Base-by-base conservation (phyloP, 768 basidiomycete species). In the Cystobasidium ongulense region DNA sequence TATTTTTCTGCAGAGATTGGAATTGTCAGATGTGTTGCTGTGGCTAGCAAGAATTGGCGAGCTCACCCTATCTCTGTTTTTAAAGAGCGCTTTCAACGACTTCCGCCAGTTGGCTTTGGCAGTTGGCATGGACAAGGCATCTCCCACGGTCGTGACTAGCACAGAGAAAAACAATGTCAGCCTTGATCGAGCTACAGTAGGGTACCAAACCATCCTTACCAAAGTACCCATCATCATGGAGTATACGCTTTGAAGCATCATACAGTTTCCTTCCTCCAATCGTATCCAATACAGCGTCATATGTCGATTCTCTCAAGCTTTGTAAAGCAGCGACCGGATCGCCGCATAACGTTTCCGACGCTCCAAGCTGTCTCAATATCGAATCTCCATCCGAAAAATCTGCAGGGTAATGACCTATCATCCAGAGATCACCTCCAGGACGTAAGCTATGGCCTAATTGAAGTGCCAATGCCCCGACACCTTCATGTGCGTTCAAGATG, bases 221-320 rank as follows among this genome's bases (percentile, higher is more conserved):
- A 76, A 78, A 78, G 39, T 57, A 43, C 11, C 79, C 79, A 0
- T 77, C 75, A 63, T 75, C 72, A 57, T 75, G 70, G 27, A 80
- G 64, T 31, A 80, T 76, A 0, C 78, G 75, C 41, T 79, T 72
- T 1, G 73, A 73, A 15, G 77, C 78, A 33, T 80, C 79, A 72
- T 79, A 80, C 8, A 79, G 71, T 71, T 76, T 75, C 15, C 72
- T 71, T 21, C 74, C 74, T n/a, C 74, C 80, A 8, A 78, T 74
- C 15, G 77, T 78, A 68, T 80, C 79, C 17, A 80, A 64, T 0
- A 80, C 78, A 13, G 76, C 76, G 27, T 79, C 78, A 66, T 78
- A 80, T 27, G 68, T 74, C 2, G 76, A 76, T 62, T 80, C 80
- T 63, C 78, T 76, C 29, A 77, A 53, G 0, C 63, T 50, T 52